phyloP scores from a whole-genome alignment of 1,284 basidiomycete genomes.

The Rhodotorula mucilaginosa region DNA sequence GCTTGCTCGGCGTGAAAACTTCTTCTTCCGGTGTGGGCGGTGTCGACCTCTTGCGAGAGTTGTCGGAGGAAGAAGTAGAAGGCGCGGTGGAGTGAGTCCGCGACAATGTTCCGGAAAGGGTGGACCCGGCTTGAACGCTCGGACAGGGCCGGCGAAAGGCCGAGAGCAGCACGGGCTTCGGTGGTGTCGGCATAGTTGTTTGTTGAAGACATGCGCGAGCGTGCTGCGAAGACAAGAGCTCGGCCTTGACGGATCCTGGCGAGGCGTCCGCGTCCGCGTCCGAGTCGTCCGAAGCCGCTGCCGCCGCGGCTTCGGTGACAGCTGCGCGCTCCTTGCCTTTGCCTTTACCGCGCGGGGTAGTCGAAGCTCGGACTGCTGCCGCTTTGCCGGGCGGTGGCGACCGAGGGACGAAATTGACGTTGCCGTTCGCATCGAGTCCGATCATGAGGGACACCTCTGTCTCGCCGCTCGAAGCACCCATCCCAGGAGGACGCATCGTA shows the following conservation, averaged over 20 bases:
- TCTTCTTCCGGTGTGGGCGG: not conserved
- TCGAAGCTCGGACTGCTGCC: too few species aligned
- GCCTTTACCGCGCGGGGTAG: not conserved
- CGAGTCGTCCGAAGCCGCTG: not conserved
- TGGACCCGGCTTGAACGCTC: not conserved
- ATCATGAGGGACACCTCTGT: conserved; percentile 1
- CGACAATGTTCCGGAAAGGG: not conserved
- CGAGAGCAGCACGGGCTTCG: not conserved
- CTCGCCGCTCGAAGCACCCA: not conserved
- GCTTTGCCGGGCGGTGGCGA: not conserved
- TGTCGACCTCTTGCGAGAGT: not conserved
- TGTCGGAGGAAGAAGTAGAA: not conserved
- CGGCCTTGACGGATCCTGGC: not conserved
- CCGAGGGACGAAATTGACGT: not conserved
- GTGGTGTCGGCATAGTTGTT: too few species aligned
- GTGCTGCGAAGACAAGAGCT: not conserved
- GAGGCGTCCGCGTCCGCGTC: not conserved
- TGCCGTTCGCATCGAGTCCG: conserved; percentile 5
- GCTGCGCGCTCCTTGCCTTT: conserved; percentile 2
- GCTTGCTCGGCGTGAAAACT: not conserved
- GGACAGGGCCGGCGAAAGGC: not conserved
- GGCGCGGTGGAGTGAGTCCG: not conserved
- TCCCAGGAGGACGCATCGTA: too few species aligned
- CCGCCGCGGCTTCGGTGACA: not conserved
- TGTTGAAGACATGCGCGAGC: too few species aligned